A percentile compares a stretch with the other conserved stretches of the same genome.
phyloP scores from a whole-genome alignment of 345 rosid genomes.

The Acer negundo region DNA sequence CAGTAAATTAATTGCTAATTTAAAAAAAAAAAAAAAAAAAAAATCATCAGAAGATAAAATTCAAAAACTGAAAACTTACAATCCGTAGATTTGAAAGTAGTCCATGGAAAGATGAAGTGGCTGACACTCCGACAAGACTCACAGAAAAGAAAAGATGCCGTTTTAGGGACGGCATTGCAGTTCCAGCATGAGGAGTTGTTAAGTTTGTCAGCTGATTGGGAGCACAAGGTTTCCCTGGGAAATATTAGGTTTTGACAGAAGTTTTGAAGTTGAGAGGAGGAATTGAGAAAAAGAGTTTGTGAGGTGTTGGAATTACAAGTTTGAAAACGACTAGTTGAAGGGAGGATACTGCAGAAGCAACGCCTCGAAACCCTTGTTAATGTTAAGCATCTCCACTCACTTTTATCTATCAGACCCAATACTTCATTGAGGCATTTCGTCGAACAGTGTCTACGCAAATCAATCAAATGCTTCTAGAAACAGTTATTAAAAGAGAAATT shows the following conservation, averaged over 20 bases:
- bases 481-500: too few species aligned
- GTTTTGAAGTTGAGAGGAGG: constrained; percentile 24
- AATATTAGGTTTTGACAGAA: constrained; percentile 20
- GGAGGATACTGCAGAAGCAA: constrained; percentile 47
- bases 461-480: neutral
- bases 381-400: neutral
- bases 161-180: constrained; percentile 37
- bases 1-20: too few species aligned
- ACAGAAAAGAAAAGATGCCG: constrained; percentile 63
- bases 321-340: constrained; percentile 16
- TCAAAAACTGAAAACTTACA: constrained; percentile 46
- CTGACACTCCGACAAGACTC: constrained; percentile 72
- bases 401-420: neutral
- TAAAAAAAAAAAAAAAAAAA: too few species aligned
- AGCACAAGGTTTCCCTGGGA: constrained; percentile 39
- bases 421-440: neutral
- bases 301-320: constrained; percentile 9
- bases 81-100: constrained; percentile 77
- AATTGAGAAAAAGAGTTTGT: constrained; percentile 11
- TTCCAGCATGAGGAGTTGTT: constrained; percentile 67
- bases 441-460: neutral
- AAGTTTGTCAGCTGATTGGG: constrained; percentile 27
- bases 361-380: constrained; percentile 30
- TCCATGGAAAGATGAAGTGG: constrained; percentile 73
- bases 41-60: too few species aligned